A percentile compares a stretch with the other conserved stretches of the same genome.
Conservation (phyloP, 371 early-diverging fungal genomes). For the Phascolomyces articulosus region DNA sequence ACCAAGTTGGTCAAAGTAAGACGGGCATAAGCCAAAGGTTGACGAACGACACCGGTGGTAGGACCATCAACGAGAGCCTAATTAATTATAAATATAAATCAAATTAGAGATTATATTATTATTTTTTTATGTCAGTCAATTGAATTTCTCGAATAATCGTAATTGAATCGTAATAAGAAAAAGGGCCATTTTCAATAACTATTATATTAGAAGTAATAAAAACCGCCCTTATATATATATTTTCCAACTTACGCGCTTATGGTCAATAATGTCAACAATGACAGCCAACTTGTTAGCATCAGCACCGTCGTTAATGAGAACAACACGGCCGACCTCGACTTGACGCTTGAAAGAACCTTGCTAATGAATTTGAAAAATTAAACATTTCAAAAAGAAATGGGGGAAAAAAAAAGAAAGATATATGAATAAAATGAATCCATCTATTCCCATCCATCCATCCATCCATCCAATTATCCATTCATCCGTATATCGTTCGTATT, state of each 20-base stretch:
- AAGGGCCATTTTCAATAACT: too few species aligned
- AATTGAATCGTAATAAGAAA: neutral
- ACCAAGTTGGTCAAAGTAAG: constrained; percentile 88
- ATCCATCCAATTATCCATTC: neutral
- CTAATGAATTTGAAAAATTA: constrained; percentile 19
- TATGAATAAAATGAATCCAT: too few species aligned
- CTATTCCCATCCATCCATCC: neutral
- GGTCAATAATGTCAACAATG: constrained; percentile 98
- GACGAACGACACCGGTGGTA: constrained; percentile 93
- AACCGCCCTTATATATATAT: too few species aligned
- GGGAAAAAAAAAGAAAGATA: too few species aligned
- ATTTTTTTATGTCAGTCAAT: neutral
- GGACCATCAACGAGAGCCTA: constrained; percentile 97
- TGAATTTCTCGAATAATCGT: neutral
- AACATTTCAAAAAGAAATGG: too few species aligned
- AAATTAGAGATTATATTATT: neutral
- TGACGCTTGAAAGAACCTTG: constrained; percentile 82
- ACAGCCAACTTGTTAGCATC: constrained; percentile 96
- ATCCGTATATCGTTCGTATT: neutral
- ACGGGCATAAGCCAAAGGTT: constrained; percentile 86
- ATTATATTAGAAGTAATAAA: too few species aligned
- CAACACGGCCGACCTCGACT: constrained; percentile 99
- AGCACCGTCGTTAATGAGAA: constrained; percentile 92
- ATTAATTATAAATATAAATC: neutral
- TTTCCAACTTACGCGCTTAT: constrained; percentile 79